phyloP scores from a whole-genome alignment of 768 basidiomycete genomes.

The Suillus brevipes region DNA sequence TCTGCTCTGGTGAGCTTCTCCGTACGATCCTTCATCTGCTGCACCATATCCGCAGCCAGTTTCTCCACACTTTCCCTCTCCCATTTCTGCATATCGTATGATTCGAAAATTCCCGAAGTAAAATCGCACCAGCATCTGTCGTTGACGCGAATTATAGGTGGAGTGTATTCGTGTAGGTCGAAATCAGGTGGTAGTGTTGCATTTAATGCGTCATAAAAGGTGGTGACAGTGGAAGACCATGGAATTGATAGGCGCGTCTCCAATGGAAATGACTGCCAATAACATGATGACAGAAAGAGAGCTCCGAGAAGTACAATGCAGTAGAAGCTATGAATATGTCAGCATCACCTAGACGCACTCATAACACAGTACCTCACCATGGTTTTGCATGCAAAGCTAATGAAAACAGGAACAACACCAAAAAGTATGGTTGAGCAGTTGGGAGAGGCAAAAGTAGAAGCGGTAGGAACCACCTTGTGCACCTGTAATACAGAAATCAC shows the following conservation, averaged over 20 bases:
- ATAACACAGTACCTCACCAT: conserved; percentile 52
- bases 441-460: conserved; percentile 75
- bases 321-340: conserved; percentile 61
- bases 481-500: conserved; percentile 46
- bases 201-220: conserved; percentile 67
- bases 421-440: conserved; percentile 77
- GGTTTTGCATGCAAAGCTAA: conserved; percentile 80
- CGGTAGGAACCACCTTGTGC: conserved; percentile 84
- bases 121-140: conserved; percentile 91
- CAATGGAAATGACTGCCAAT: conserved; percentile 81
- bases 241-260: conserved; percentile 61
- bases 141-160: conserved; percentile 59
- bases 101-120: conserved; percentile 66
- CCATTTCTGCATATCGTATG: conserved; percentile 77
- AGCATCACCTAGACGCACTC: conserved; percentile 2
- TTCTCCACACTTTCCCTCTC: conserved; percentile 63
- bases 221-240: conserved; percentile 71
- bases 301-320: conserved; percentile 81
- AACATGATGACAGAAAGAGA: conserved; percentile 85
- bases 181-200: conserved; percentile 44
- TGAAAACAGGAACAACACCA: conserved; percentile 74
- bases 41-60: conserved; percentile 38
- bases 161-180: conserved; percentile 40
- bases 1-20: conserved; percentile 24
- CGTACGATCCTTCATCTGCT: conserved; percentile 27